Percentiles rank a stretch among this genome's conserved stretches.
Evolutionary conservation across 495 filamentous ascomycete species (phyloP).

Genomic region (Pyrenopolyporus hunteri): DNA sequence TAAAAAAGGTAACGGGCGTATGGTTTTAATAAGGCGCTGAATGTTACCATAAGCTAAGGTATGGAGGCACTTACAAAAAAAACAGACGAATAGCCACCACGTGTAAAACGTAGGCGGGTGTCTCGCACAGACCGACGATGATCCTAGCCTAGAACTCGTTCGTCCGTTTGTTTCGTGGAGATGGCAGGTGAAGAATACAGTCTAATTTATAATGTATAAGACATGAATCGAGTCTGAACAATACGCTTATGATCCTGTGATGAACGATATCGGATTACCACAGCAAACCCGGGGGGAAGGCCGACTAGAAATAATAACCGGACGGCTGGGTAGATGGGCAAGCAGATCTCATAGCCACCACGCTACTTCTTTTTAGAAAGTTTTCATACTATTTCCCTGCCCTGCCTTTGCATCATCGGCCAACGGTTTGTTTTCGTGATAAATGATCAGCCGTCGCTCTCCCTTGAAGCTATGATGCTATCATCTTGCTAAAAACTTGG

Average conservation of each 20-base stretch:
- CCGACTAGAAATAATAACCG: constrained; percentile 25
- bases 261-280: background rate
- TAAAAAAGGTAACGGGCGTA: constrained; percentile 30
- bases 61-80: too few species aligned
- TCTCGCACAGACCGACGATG: constrained; percentile 22
- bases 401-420: constrained; percentile 11
- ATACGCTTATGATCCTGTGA: too few species aligned
- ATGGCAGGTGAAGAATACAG: background rate
- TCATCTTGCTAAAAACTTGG: constrained; percentile 15
- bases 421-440: constrained; percentile 11
- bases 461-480: constrained; percentile 12
- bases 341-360: background rate
- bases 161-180: constrained; percentile 2
- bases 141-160: background rate
- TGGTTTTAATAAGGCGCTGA: constrained; percentile 13
- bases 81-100: too few species aligned
- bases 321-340: constrained; percentile 17
- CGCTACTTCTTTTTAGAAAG: constrained; percentile 5
- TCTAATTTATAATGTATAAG: background rate
- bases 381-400: constrained; percentile 14
- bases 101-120: too few species aligned
- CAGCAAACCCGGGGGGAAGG: constrained; percentile 10
- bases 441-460: constrained; percentile 23
- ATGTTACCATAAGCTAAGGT: constrained; percentile 7
- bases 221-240: too few species aligned